Percentiles rank a stretch among this genome's conserved stretches.
These are phyloP conservation scores for Carpinus fangiana DNA, from an alignment of 306 rosid genomes.

Conservation along the genomic window DNA sequence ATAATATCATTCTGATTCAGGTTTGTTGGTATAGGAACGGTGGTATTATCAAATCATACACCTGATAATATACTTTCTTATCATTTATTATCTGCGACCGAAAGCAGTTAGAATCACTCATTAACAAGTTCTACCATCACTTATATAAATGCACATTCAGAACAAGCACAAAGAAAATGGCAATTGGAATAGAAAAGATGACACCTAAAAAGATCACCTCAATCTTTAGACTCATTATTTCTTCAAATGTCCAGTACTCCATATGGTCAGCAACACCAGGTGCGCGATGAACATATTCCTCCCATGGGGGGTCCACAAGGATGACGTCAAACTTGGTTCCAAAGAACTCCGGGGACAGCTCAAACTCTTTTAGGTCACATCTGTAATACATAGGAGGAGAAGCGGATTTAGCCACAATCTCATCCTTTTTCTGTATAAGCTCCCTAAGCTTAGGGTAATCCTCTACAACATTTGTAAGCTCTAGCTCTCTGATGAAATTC, in stretches of 20 bases:
- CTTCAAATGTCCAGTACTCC: conserved; percentile 98
- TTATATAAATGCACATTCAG: conserved; percentile 15
- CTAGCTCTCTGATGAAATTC: conserved; percentile 96
- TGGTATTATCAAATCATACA: conserved; percentile 11
- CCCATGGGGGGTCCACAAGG: conserved; percentile 99
- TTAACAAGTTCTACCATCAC: conserved; percentile 10
- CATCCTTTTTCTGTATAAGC: conserved; percentile 98
- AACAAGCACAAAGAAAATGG: conserved; percentile 14
- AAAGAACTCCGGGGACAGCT: conserved; percentile 89
- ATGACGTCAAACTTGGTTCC: conserved; percentile 98
- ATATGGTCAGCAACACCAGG: conserved; percentile 99
- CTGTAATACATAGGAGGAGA: conserved; percentile 84
- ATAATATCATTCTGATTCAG: conserved; percentile 10
- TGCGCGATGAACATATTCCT: conserved; percentile 98
- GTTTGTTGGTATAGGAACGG: background rate
- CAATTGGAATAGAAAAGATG: conserved; percentile 6
- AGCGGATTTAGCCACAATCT: conserved; percentile 82
- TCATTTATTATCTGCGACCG: background rate
- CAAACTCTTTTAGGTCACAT: conserved; percentile 84
- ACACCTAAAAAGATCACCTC: conserved; percentile 59
- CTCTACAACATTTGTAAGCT: conserved; percentile 95
- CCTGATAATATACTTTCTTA: conserved; percentile 7
- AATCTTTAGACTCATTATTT: conserved; percentile 95
- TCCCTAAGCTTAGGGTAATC: conserved; percentile 99
- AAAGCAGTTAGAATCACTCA: conserved; percentile 9